Evolutionary conservation across 2,329 filamentous ascomycete genomes (phyloP).

Genomic region (Sclerotinia trifoliorum): DNA sequence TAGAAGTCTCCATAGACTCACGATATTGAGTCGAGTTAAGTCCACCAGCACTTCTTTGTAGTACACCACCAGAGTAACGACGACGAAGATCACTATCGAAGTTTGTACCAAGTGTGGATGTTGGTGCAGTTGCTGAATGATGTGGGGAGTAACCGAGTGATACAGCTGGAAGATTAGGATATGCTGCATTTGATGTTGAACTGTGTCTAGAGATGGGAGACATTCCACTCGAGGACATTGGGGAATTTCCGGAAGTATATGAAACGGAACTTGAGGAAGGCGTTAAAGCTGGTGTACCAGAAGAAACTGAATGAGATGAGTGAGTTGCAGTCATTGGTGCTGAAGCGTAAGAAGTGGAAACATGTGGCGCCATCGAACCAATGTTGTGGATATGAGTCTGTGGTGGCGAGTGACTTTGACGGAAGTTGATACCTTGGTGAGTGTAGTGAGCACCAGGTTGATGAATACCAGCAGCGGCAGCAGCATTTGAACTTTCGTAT

Average conservation of each 20-base stretch:
- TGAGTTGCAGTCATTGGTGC: conserved; percentile 61
- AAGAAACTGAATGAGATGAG: conserved; percentile 49
- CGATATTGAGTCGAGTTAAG: conserved; percentile 14
- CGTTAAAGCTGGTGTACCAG: conserved; percentile 72
- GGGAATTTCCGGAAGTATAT: conserved; percentile 75
- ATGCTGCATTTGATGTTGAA: conserved; percentile 61
- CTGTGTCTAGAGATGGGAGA: conserved; percentile 64
- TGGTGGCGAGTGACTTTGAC: conserved; percentile 56
- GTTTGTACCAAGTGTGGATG: conserved; percentile 68
- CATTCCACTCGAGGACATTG: conserved; percentile 64
- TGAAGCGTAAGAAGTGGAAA: conserved; percentile 47
- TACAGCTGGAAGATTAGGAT: conserved; percentile 72
- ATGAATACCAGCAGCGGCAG: conserved; percentile 74
- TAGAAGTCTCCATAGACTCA: conserved; percentile 35
- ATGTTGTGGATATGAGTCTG: conserved; percentile 38
- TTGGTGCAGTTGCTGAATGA: conserved; percentile 59
- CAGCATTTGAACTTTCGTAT: conserved; percentile 85
- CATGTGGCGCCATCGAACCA: conserved; percentile 36
- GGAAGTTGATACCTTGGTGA: conserved; percentile 53
- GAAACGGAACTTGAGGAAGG: conserved; percentile 74
- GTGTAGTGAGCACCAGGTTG: conserved; percentile 69
- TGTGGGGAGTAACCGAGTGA: conserved; percentile 65
- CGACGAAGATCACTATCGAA: conserved; percentile 63
- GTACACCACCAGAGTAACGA: conserved; percentile 65
- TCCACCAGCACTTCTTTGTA: conserved; percentile 54